Base-by-base conservation (phyloP, 495 filamentous ascomycete genomes). In the Venustampulla echinocandica region DNA sequence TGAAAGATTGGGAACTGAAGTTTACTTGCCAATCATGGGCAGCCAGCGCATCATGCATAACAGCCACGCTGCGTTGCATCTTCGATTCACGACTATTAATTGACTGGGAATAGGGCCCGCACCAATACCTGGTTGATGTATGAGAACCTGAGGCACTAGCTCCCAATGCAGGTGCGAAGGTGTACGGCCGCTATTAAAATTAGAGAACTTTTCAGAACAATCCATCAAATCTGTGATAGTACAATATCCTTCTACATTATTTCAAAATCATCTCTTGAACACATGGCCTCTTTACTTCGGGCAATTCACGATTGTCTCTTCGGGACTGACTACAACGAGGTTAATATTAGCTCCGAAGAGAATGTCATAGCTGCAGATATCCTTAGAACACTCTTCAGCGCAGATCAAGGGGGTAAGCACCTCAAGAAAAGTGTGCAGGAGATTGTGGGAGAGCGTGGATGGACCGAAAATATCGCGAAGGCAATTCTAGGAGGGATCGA, bases 401-500 rank as follows among this genome's bases (percentile, higher is more conserved):
- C 27, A 30, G 27, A 30, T 30, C 27, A 30, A 30, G 27, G 27
- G 27, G 27, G 27, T 30, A 30, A 30, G 7, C 27, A 30, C 27
- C 27, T 30, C 27, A 30, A 30, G 27, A 30, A 30, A 13, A 30
- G 27, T 13, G 13, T 13, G 27, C 27, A 30, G 27, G 27, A 30
- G 7, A 30, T 30, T 30, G 27, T 30, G 13, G 27, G 27, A 13
- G 13, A 30, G 13, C 27, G 6, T 75, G 71, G 71, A 62, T 57
- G 5, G 62, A 70, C 21, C 41, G 27, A 30, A 30, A 30, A 51
- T 6, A 47, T 74, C 10, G 69, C 59, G 17, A 35, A 56, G 27
- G 58, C 59, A 23, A 53, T 70, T 18, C 52, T 76, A 2, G 33
- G 34, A 1, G 61, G 52, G 10, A 32, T 74, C 9, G 58, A 61